Conservation (phyloP, 2,329 filamentous ascomycete species). For the Xylogone sp. region DNA sequence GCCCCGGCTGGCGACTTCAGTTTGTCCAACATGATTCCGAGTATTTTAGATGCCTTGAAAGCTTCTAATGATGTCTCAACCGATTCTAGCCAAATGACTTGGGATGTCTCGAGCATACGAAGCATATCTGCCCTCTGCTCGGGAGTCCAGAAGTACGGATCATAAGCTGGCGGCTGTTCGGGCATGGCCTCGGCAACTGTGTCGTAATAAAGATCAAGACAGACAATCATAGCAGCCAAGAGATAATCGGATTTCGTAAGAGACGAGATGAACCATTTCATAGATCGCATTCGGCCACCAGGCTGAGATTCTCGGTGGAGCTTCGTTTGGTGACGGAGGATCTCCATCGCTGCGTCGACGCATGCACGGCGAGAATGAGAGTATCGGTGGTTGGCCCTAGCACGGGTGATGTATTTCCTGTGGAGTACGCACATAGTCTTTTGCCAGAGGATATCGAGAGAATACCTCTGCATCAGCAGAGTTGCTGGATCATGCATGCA, state of each 20-base stretch:
- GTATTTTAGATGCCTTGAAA: constrained; percentile 75
- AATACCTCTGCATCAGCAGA: constrained; percentile 80
- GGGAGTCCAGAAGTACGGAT: constrained; percentile 51
- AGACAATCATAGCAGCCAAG: constrained; percentile 79
- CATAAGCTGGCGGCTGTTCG: constrained; percentile 35
- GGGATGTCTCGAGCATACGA: constrained; percentile 65
- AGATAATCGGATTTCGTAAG: constrained; percentile 83
- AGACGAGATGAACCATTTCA: constrained; percentile 76
- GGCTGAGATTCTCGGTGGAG: constrained; percentile 72
- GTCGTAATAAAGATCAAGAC: constrained; percentile 75
- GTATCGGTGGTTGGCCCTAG: constrained; percentile 72
- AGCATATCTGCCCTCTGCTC: constrained; percentile 73
- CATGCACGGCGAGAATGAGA: constrained; percentile 79
- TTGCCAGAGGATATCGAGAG: constrained; percentile 79
- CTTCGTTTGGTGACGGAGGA: constrained; percentile 72
- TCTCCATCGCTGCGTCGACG: constrained; percentile 80
- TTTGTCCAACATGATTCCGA: constrained; percentile 83
- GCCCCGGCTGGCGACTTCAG: constrained; percentile 49
- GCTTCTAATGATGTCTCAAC: constrained; percentile 81
- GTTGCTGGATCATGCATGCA: constrained; percentile 75
- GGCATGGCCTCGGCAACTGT: constrained; percentile 34
- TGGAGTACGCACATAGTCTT: constrained; percentile 89
- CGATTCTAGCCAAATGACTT: constrained; percentile 75
- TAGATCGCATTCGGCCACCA: constrained; percentile 65
- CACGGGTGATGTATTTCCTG: constrained; percentile 77